Evolutionary conservation across 1,139 yeast genomes (phyloP).

Genomic region (Yamadazyma spencermartinsiae): DNA sequence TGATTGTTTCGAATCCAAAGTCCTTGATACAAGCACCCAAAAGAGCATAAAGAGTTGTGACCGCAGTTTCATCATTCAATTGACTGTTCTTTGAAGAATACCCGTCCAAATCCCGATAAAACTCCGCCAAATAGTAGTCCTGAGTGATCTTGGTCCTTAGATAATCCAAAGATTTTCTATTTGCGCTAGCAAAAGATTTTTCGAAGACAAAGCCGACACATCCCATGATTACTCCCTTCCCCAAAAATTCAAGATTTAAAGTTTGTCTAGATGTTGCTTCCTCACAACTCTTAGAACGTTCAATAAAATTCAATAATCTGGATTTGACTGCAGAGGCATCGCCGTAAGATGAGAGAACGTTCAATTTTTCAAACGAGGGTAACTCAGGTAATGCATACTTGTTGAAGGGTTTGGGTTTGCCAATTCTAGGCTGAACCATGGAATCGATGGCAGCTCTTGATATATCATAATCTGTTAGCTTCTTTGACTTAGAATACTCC

Average conservation of each 20-base stretch:
- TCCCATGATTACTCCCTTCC: conserved; percentile 54
- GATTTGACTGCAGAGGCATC: conserved; percentile 20
- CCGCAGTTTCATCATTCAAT: conserved; percentile 47
- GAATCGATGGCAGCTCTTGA: conserved; percentile 40
- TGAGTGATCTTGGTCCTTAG: conserved; percentile 52
- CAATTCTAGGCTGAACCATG: conserved; percentile 37
- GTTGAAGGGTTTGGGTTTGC: conserved; percentile 1
- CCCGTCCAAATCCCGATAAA: conserved; percentile 53
- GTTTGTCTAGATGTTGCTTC: conserved; percentile 45
- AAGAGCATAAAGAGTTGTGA: conserved; percentile 54
- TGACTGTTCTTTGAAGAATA: conserved; percentile 26
- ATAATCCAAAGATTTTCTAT: conserved; percentile 52
- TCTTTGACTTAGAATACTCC: conserved; percentile 34
- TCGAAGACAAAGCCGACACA: conserved; percentile 64
- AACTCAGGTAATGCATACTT: conserved; percentile 1
- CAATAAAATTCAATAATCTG: conserved; percentile 45
- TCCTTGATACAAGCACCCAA: conserved; percentile 75
- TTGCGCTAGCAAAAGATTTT: conserved; percentile 37
- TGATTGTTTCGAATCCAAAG: conserved; percentile 71
- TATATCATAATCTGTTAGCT: conserved; percentile 33
- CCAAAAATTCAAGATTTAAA: conserved; percentile 55
- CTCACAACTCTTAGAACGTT: conserved; percentile 65
- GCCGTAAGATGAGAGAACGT: conserved; percentile 4
- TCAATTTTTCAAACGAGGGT: conserved; percentile 11
- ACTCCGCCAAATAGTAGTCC: conserved; percentile 44